These are phyloP conservation scores for Cryptococcus sp. DNA, from an alignment of 1,284 basidiomycete species.

Conservation along the genomic window DNA sequence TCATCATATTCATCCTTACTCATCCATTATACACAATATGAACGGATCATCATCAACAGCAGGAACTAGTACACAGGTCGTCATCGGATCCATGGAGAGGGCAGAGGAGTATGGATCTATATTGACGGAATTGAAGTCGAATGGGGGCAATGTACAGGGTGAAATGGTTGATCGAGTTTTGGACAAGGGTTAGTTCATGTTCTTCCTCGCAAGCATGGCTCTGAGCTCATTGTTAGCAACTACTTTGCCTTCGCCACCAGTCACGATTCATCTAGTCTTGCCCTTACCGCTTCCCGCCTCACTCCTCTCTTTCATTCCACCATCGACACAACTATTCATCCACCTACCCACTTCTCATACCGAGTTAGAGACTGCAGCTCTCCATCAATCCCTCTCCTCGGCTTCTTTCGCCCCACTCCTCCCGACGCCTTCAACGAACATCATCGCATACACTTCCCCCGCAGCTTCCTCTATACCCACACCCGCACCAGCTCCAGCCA, in stretches of 20 bases:
- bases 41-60: not conserved
- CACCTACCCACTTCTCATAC: slow-evolving; percentile 23
- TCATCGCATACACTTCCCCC: slow-evolving; percentile 38
- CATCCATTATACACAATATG: not conserved
- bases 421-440: slow-evolving; percentile 20
- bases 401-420: slow-evolving; percentile 26
- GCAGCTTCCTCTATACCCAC: slow-evolving; percentile 17
- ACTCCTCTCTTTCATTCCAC: slow-evolving; percentile 37
- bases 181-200: slow-evolving; percentile 40
- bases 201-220: not conserved
- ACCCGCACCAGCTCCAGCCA: slow-evolving; percentile 8
- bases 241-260: slow-evolving; percentile 33
- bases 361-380: slow-evolving; percentile 12
- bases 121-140: slow-evolving; percentile 29
- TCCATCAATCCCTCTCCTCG: slow-evolving; percentile 25
- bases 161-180: slow-evolving; percentile 48
- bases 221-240: slow-evolving; percentile 29
- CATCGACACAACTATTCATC: slow-evolving; percentile 41
- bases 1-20: not conserved
- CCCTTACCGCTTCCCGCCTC: slow-evolving; percentile 37
- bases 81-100: slow-evolving; percentile 46
- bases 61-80: slow-evolving; percentile 27
- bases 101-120: slow-evolving; percentile 42
- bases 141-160: slow-evolving; percentile 26
- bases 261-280: slow-evolving; percentile 44